phyloP scores from a whole-genome alignment of 2,329 filamentous ascomycete species.

The Pseudofabraea citricarpa region DNA sequence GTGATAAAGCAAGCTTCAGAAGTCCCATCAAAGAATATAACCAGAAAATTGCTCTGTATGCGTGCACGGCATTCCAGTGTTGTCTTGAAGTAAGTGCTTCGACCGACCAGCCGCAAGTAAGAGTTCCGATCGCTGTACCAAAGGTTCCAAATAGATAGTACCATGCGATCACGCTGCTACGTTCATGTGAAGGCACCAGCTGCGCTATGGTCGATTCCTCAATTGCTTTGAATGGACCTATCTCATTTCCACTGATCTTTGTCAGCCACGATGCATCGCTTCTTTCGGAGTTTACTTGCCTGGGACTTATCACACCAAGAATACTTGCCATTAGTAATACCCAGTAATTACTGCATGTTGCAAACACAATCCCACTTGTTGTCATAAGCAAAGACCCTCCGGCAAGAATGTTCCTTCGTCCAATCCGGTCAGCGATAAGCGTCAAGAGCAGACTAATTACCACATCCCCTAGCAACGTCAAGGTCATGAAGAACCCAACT shows the following conservation, averaged over 20 bases:
- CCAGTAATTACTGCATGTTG: constrained; percentile 45
- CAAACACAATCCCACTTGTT: constrained; percentile 48
- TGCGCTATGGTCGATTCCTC: constrained; percentile 54
- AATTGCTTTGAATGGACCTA: constrained; percentile 54
- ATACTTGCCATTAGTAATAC: constrained; percentile 48
- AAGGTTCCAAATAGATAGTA: constrained; percentile 51
- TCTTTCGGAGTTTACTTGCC: constrained; percentile 42
- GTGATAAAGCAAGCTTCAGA: constrained; percentile 46
- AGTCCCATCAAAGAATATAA: constrained; percentile 49
- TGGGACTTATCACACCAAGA: constrained; percentile 54
- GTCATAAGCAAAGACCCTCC: constrained; percentile 48
- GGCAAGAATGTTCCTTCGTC: constrained; percentile 44
- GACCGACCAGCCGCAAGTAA: constrained; percentile 53
- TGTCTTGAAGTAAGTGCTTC: constrained; percentile 36
- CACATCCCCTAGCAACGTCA: constrained; percentile 53
- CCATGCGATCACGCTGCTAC: constrained; percentile 54
- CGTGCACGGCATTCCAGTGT: constrained; percentile 36
- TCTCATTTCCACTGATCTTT: constrained; percentile 47
- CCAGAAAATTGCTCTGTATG: constrained; percentile 51
- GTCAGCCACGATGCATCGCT: constrained; percentile 39
- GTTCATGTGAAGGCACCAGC: constrained; percentile 35
- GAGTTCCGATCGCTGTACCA: constrained; percentile 53
- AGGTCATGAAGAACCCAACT: constrained; percentile 58
- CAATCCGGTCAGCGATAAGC: constrained; percentile 48
- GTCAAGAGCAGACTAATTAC: constrained; percentile 51